These are phyloP conservation scores for Pyricularia pennisetigena DNA, from an alignment of 2,329 filamentous ascomycete species.

Conservation along the genomic window DNA sequence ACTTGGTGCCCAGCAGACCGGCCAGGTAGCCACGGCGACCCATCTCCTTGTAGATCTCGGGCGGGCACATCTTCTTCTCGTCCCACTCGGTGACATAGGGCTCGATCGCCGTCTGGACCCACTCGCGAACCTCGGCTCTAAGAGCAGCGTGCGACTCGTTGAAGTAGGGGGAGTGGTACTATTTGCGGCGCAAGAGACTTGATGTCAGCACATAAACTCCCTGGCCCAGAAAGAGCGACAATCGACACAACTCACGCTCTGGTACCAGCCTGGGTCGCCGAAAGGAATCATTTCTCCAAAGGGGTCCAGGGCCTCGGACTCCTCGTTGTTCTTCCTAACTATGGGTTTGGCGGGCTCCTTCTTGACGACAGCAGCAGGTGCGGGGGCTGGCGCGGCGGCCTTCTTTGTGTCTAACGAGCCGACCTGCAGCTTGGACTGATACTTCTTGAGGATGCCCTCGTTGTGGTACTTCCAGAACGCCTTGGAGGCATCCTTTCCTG, in stretches of 20 bases:
- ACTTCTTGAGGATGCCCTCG: conserved; percentile 81
- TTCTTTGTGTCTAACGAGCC: conserved; percentile 87
- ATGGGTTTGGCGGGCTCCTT: conserved; percentile 23
- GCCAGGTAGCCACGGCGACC: conserved; percentile 86
- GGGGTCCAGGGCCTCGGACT: conserved; percentile 67
- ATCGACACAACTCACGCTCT: conserved; percentile 53
- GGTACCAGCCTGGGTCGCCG: conserved; percentile 89
- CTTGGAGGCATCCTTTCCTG: conserved; percentile 57
- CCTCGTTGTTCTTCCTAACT: conserved; percentile 28
- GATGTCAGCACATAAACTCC: background rate
- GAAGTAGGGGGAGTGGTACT: conserved; percentile 96
- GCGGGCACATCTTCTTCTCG: conserved; percentile 82
- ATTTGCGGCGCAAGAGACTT: background rate
- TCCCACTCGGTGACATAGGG: conserved; percentile 95
- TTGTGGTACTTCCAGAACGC: conserved; percentile 73
- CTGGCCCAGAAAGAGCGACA: background rate
- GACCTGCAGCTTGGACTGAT: conserved; percentile 64
- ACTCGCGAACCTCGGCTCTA: conserved; percentile 82
- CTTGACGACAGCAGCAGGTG: conserved; percentile 24
- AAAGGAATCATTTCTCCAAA: conserved; percentile 86
- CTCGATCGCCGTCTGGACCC: conserved; percentile 83
- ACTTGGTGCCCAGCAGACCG: conserved; percentile 79
- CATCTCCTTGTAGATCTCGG: conserved; percentile 90
- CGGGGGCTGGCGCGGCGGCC: conserved; percentile 44
- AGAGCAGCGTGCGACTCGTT: conserved; percentile 90